Evolutionary conservation across 306 rosid species (phyloP).

Genomic region (Carpinus viminea): DNA sequence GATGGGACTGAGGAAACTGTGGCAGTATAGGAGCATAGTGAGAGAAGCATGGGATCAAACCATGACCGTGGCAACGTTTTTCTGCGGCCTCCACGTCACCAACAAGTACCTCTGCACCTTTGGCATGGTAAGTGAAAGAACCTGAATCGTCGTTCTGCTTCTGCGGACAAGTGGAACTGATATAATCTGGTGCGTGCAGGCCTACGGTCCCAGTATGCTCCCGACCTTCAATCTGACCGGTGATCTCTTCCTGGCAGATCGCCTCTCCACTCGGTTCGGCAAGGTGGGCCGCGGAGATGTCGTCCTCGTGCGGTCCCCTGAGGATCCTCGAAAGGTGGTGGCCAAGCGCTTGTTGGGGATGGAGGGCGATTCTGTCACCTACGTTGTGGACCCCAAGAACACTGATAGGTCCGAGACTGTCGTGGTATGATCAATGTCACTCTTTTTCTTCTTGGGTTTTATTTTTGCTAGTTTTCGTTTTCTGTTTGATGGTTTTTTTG

Average conservation of each 20-base stretch:
- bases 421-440: slow-evolving; percentile 46
- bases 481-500: slow-evolving; percentile 10
- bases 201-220: slow-evolving; percentile 84
- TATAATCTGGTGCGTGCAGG: slow-evolving; percentile 43
- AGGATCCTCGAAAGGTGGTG: slow-evolving; percentile 36
- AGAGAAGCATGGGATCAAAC: slow-evolving; percentile 37
- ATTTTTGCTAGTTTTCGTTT: neutral
- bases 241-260: slow-evolving; percentile 41
- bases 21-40: slow-evolving; percentile 12
- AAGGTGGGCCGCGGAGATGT: slow-evolving; percentile 56
- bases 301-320: slow-evolving; percentile 54
- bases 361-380: slow-evolving; percentile 71
- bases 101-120: slow-evolving; percentile 35
- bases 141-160: neutral
- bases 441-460: neutral
- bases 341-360: slow-evolving; percentile 69
- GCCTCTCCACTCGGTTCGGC: slow-evolving; percentile 50
- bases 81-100: slow-evolving; percentile 52
- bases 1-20: slow-evolving; percentile 20
- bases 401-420: slow-evolving; percentile 45
- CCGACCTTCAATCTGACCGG: slow-evolving; percentile 46
- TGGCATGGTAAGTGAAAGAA: slow-evolving; percentile 33
- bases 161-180: neutral
- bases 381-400: slow-evolving; percentile 47
- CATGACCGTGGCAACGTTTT: slow-evolving; percentile 21